phyloP scores from a whole-genome alignment of 495 filamentous ascomycete species.

The Neurospora sp. region DNA sequence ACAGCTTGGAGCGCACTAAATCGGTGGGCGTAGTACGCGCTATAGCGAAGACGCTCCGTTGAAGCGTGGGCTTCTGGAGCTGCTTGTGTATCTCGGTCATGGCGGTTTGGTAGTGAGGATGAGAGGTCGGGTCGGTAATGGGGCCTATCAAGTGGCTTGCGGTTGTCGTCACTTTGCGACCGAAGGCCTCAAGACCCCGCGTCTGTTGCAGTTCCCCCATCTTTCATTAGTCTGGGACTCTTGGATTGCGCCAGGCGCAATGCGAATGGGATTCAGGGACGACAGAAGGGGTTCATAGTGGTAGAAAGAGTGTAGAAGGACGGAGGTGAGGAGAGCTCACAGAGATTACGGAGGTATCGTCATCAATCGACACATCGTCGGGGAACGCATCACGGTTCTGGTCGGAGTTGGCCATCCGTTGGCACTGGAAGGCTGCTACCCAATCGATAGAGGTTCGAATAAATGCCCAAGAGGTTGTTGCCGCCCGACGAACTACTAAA shows the following conservation, averaged over 20 bases:
- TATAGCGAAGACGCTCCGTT: conserved; percentile 83
- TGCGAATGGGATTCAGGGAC: neutral
- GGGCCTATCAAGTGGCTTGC: conserved; percentile 80
- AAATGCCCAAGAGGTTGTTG: neutral
- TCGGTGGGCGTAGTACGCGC: conserved; percentile 83
- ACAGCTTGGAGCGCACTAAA: conserved; percentile 84
- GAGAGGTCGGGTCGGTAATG: conserved; percentile 47
- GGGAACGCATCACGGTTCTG: conserved; percentile 40
- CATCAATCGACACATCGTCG: conserved; percentile 35
- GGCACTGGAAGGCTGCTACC: conserved; percentile 2
- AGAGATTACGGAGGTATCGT: conserved; percentile 42
- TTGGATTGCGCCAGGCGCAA: neutral
- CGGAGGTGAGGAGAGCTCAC: conserved; percentile 23
- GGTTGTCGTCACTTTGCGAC: conserved; percentile 88
- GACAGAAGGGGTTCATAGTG: neutral
- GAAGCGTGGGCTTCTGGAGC: conserved; percentile 67
- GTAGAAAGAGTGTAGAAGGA: neutral
- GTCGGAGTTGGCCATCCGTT: conserved; percentile 45
- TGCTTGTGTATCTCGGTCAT: conserved; percentile 86
- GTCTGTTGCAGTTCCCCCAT: conserved; percentile 41
- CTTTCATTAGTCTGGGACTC: neutral
- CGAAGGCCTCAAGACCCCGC: conserved; percentile 83
- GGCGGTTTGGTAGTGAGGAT: conserved; percentile 68
- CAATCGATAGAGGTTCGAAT: neutral
- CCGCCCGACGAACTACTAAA: neutral